phyloP scores from a whole-genome alignment of 2,329 filamentous ascomycete genomes.

The Ophiostoma montium region DNA sequence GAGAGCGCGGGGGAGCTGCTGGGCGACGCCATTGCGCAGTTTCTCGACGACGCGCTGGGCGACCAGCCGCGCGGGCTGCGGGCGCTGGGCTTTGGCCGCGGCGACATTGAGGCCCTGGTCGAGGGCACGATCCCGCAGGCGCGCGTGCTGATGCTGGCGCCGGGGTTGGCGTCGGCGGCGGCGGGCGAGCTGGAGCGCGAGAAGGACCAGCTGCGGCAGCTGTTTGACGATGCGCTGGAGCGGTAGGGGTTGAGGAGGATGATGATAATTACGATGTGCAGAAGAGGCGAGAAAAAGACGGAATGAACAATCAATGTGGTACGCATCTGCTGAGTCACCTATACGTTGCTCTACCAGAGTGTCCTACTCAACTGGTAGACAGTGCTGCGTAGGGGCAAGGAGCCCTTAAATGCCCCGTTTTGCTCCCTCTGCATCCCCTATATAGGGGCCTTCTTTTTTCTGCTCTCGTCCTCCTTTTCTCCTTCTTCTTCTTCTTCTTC shows the following conservation, averaged over 20 bases:
- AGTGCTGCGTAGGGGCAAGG: no score
- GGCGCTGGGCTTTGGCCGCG: slow-evolving; percentile 61
- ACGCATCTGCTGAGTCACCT: no score
- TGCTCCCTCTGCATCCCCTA: no score
- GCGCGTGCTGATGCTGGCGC: slow-evolving; percentile 81
- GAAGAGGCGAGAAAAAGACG: no score
- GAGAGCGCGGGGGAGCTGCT: slow-evolving; percentile 85
- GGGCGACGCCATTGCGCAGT: slow-evolving; percentile 66
- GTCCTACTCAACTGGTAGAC: no score
- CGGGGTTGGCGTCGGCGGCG: slow-evolving; percentile 59
- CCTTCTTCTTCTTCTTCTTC: no score
- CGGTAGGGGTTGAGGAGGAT: slow-evolving; percentile 1
- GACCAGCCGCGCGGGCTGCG: slow-evolving; percentile 83
- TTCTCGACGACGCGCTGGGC: slow-evolving; percentile 65
- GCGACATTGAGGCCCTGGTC: slow-evolving; percentile 69
- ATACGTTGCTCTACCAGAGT: no score
- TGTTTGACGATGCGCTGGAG: slow-evolving; percentile 50
- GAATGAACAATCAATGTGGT: no score
- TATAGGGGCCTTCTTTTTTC: no score
- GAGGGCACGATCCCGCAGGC: slow-evolving; percentile 91
- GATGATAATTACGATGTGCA: no score
- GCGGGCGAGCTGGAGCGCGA: slow-evolving; percentile 56
- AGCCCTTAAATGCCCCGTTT: no score
- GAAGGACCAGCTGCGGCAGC: slow-evolving; percentile 51
- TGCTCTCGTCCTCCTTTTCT: no score